These are phyloP conservation scores for Vaccinium corymbosum DNA, from an alignment of 148 eudicot genomes.

Conservation along the genomic window DNA sequence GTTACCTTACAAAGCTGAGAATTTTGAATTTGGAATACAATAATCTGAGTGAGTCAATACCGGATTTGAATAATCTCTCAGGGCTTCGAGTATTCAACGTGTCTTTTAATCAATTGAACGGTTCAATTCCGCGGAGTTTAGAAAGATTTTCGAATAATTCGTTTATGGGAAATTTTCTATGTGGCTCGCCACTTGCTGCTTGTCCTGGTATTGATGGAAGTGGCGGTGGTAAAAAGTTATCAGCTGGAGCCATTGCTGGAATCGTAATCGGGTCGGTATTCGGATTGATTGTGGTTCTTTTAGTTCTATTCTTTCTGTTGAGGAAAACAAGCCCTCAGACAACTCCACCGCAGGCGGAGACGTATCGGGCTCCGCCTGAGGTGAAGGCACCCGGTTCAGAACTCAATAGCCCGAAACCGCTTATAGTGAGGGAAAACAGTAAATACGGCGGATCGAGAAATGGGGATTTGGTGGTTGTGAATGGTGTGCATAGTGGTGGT, in stretches of 20 bases:
- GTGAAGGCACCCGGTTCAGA: not conserved
- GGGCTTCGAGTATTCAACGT: slow-evolving; percentile 25
- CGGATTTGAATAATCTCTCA: slow-evolving; percentile 16
- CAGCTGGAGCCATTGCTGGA: slow-evolving; percentile 38
- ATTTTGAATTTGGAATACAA: slow-evolving; percentile 30
- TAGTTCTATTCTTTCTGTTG: slow-evolving; percentile 12
- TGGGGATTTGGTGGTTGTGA: not conserved
- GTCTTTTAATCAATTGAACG: slow-evolving; percentile 31
- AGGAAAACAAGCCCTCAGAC: slow-evolving; percentile 8
- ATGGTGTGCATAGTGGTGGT: not conserved
- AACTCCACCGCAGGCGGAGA: not conserved
- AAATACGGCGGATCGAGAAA: not conserved
- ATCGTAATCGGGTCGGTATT: slow-evolving; percentile 35
- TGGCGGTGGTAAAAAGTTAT: slow-evolving; percentile 15
- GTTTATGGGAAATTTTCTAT: slow-evolving; percentile 29
- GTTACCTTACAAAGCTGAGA: slow-evolving; percentile 21
- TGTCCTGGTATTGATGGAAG: not conserved
- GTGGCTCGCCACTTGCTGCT: slow-evolving; percentile 31
- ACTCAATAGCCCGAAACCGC: slow-evolving; percentile 3
- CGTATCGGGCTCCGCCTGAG: slow-evolving; percentile 3
- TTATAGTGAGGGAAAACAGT: not conserved
- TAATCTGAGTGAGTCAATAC: slow-evolving; percentile 30
- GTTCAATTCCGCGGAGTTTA: slow-evolving; percentile 26
- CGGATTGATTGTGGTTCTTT: slow-evolving; percentile 22
- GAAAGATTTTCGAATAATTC: not conserved